phyloP scores from a whole-genome alignment of 495 filamentous ascomycete genomes.

The Rhypophila decipiens region DNA sequence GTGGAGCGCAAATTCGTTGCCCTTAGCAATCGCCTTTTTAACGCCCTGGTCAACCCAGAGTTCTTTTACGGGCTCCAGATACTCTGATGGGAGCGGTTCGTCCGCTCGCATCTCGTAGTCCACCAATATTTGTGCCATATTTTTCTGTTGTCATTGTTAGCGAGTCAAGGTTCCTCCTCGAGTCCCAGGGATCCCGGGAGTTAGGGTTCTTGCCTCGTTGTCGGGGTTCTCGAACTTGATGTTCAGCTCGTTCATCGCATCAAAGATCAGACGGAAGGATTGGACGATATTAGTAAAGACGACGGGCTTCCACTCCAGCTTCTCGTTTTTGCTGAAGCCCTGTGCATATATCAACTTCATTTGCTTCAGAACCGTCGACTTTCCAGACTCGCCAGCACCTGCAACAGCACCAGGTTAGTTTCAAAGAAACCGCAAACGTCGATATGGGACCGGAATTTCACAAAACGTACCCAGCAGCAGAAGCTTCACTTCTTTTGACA shows the following conservation, averaged over 20 bases:
- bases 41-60: conserved; percentile 84
- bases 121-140: conserved; percentile 46
- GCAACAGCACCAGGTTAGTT: too few relatives aligned
- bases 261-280: conserved; percentile 81
- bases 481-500: conserved; percentile 76
- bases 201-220: conserved; percentile 61
- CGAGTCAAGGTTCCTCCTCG: not conserved
- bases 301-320: conserved; percentile 86
- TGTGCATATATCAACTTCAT: conserved; percentile 97
- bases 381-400: conserved; percentile 97
- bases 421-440: too few relatives aligned
- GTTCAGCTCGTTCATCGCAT: conserved; percentile 84
- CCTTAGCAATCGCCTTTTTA: conserved; percentile 76
- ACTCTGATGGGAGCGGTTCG: conserved; percentile 63
- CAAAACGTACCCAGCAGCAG: conserved; percentile 74
- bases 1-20: conserved; percentile 93
- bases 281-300: conserved; percentile 90
- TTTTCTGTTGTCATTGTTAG: conserved; percentile 34
- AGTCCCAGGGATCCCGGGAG: not conserved
- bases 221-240: conserved; percentile 69
- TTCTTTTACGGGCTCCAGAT: conserved; percentile 68
- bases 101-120: conserved; percentile 73
- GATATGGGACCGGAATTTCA: too few relatives aligned
- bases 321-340: conserved; percentile 86
- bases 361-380: conserved; percentile 97